These are phyloP conservation scores for Colletotrichum limetticola DNA, from an alignment of 2,329 filamentous ascomycete species.

Conservation along the genomic window DNA sequence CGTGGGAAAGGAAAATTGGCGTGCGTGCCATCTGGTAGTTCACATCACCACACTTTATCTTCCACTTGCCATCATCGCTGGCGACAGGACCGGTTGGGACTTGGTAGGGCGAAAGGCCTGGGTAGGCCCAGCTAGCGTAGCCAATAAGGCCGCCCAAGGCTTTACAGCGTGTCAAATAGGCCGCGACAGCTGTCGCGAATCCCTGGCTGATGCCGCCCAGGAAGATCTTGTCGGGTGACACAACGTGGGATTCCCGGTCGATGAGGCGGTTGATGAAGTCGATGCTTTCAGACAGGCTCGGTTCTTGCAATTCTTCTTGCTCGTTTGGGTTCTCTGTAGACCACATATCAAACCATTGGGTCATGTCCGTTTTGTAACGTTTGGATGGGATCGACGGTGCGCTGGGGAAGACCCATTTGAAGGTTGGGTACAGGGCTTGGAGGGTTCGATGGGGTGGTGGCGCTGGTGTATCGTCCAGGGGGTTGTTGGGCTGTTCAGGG, in stretches of 20 bases:
- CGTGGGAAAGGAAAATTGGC: slow-evolving; percentile 43
- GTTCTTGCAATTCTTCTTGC: slow-evolving; percentile 37
- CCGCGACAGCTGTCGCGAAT: slow-evolving; percentile 40
- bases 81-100: no score
- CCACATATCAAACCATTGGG: slow-evolving; percentile 46
- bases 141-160: slow-evolving; percentile 42
- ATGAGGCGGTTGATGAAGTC: slow-evolving; percentile 35
- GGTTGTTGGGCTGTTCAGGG: not conserved
- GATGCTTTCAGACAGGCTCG: slow-evolving; percentile 39
- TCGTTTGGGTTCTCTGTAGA: slow-evolving; percentile 30
- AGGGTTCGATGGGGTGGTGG: slow-evolving; percentile 35
- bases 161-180: slow-evolving; percentile 25
- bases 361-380: slow-evolving; percentile 38
- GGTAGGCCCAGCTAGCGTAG: slow-evolving; percentile 41
- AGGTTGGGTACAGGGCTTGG: slow-evolving; percentile 36
- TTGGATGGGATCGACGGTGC: slow-evolving; percentile 35
- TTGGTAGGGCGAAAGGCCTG: not conserved
- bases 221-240: slow-evolving; percentile 41
- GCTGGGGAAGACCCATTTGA: slow-evolving; percentile 45
- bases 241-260: slow-evolving; percentile 36
- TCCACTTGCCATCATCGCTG: no score
- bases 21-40: slow-evolving; percentile 1
- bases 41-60: no score
- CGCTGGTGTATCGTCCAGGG: no score
- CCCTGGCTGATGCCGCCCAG: slow-evolving; percentile 46